Percentiles rank a stretch among this genome's conserved stretches.
These are phyloP conservation scores for Globisporangium radiosum DNA, from an alignment of 352 stramenopile species.

Conservation along the genomic window DNA sequence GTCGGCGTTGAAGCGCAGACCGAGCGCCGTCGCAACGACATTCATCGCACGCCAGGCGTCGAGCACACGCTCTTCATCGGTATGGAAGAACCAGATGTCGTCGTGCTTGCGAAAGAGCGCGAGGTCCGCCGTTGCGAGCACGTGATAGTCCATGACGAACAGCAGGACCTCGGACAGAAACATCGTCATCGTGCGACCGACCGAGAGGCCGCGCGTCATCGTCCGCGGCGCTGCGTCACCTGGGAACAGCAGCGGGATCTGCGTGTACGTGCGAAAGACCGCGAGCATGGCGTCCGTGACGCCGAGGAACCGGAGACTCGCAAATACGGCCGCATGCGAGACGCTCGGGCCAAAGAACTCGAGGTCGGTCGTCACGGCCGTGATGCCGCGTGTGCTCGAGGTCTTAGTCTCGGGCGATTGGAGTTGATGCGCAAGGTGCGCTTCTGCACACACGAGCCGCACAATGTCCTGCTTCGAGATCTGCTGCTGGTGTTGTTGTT, in stretches of 20 bases:
- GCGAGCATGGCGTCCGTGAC: slow-evolving; percentile 22
- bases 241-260: slow-evolving; percentile 33
- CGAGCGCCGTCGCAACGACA: slow-evolving; percentile 13
- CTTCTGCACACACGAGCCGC: slow-evolving; percentile 31
- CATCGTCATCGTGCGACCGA: slow-evolving; percentile 29
- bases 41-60: slow-evolving; percentile 33
- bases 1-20: slow-evolving; percentile 29
- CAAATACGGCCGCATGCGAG: slow-evolving; percentile 32
- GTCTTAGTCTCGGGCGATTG: neutral
- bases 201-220: slow-evolving; percentile 32
- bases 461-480: slow-evolving; percentile 35
- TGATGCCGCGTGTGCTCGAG: slow-evolving; percentile 11
- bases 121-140: slow-evolving; percentile 15
- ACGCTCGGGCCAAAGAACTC: slow-evolving; percentile 43
- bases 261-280: slow-evolving; percentile 32
- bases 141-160: slow-evolving; percentile 42
- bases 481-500: slow-evolving; percentile 3
- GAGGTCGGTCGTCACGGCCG: slow-evolving; percentile 39
- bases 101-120: slow-evolving; percentile 37
- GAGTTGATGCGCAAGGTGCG: slow-evolving; percentile 19
- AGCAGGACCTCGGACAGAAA: slow-evolving; percentile 36
- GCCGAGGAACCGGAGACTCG: slow-evolving; percentile 28
- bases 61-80: slow-evolving; percentile 23
- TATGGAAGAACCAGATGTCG: slow-evolving; percentile 42
- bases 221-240: slow-evolving; percentile 18